Base-by-base conservation (phyloP, 2,329 filamentous ascomycete genomes). In the Biscogniauxia mediterranea region DNA sequence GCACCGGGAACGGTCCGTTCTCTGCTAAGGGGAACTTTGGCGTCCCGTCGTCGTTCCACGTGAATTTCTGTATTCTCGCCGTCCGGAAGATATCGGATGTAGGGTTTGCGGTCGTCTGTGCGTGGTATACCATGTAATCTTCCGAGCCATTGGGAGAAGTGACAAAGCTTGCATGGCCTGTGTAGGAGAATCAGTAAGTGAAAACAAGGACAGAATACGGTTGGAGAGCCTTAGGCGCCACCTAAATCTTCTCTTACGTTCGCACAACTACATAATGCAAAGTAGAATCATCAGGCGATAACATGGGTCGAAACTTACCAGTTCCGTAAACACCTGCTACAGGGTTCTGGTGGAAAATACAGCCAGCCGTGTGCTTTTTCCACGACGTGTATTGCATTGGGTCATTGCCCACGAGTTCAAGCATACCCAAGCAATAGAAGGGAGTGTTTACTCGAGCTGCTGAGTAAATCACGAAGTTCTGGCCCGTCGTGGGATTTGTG, bases 361-460 rank as follows among this genome's bases (percentile, higher is more conserved):
- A 76, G 11, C 74, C 73, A 1, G 66, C 69, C 5, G 58, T 69
- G 61, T 74, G 70, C 58, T 76, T 76, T 21, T 57, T 64, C 75
- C 75, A 76, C 5, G 73, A 74, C 32, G 71, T 70, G 42, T 75
- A 74, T 61, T 75, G 63, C 73, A 76, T 75, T 6, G 73, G 74
- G 62, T 76, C 74, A 53, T 73, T 71, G 5, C 73, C 74, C 0
- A 74, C 66, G 8, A 76, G 71, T 63, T 76, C 74, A 4, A 77
- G 69, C 71, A 75, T 69, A 0, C 74, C 75, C 0, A 76, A 68
- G 60, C 73, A 76, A 64, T 76, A 76, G 62, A 71, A 76, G 2
- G 74, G 75, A 7, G 74, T 76, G 58, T 75, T 74, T 8, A 76
- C 73, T 9, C 75, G 69, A n/a, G 75, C 73, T 8, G 73, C 75